These are phyloP conservation scores for Citropsis articulata DNA, from an alignment of 345 rosid species.

Conservation along the genomic window DNA sequence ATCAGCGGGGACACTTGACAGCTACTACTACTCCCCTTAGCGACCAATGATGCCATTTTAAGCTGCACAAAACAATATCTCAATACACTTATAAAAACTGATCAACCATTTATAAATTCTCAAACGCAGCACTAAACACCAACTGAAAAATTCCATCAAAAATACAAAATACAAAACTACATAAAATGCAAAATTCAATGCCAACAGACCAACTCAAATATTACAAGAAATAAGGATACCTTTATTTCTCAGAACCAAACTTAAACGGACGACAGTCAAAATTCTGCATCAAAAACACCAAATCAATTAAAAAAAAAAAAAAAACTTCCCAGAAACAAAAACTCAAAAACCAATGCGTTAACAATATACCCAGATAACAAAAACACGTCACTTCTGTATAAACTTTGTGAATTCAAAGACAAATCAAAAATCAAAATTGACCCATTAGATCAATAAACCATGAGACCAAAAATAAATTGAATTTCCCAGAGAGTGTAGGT, in stretches of 20 bases:
- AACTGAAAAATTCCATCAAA: conserved; percentile 1
- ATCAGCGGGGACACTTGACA: conserved; percentile 43
- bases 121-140: conserved; percentile 12
- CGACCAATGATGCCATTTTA: conserved; percentile 62
- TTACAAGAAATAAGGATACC: neutral
- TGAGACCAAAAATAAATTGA: conserved; percentile 1
- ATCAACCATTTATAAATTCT: conserved; percentile 12
- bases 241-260: conserved; percentile 15
- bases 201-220: conserved; percentile 7
- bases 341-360: conserved; percentile 20
- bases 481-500: neutral
- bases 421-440: conserved; percentile 19
- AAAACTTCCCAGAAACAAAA: conserved; percentile 3
- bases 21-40: conserved; percentile 38
- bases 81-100: conserved; percentile 12
- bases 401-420: conserved; percentile 1
- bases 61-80: conserved; percentile 35
- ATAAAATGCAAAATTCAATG: neutral
- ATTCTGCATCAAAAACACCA: conserved; percentile 15
- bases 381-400: neutral
- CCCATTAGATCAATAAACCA: conserved; percentile 22
- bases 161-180: neutral
- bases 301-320: conserved; percentile 11
- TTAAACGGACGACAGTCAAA: conserved; percentile 2
- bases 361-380: conserved; percentile 21